Evolutionary conservation across 2,329 filamentous ascomycete genomes (phyloP).

Genomic region (Aureobasidium sp.): DNA sequence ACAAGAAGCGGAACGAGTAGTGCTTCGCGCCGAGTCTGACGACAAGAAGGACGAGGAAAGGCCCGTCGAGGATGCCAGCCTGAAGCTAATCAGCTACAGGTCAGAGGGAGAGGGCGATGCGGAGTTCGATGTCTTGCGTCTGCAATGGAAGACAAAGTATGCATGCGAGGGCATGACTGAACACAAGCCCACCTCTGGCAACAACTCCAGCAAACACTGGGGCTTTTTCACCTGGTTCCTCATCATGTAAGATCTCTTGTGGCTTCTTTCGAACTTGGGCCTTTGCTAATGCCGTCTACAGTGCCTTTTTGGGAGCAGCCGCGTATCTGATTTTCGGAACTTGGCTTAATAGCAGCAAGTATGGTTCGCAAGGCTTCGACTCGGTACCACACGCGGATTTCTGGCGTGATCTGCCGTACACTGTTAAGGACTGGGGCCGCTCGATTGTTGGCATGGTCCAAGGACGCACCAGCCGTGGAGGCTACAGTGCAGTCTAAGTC

Average conservation of each 20-base stretch:
- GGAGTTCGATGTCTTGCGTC: conserved; percentile 52
- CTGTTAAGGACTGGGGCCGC: conserved; percentile 80
- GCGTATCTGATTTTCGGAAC: conserved; percentile 95
- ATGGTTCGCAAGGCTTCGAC: conserved; percentile 91
- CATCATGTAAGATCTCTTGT: conserved; percentile 60
- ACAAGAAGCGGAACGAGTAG: conserved; percentile 46
- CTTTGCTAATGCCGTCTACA: conserved; percentile 30
- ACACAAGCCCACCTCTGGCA: conserved; percentile 9
- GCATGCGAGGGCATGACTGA: conserved; percentile 59
- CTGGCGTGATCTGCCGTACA: conserved; percentile 83
- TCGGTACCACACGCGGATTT: conserved; percentile 86
- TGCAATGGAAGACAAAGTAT: conserved; percentile 83
- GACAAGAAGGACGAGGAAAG: conserved; percentile 28
- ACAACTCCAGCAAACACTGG: conserved; percentile 45
- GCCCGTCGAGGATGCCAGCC: conserved; percentile 46
- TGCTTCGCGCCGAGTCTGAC: conserved; percentile 23
- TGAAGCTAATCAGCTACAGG: conserved; percentile 70
- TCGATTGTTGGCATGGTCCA: conserved; percentile 76
- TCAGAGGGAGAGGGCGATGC: conserved; percentile 47
- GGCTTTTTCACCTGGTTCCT: conserved; percentile 98
- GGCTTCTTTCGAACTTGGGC: not conserved
- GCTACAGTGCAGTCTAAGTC: conserved; percentile 84
- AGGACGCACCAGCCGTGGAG: conserved; percentile 68
- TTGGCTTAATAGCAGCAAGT: conserved; percentile 98
- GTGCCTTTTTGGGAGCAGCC: conserved; percentile 74